These are phyloP conservation scores for Venustampulla echinocandica DNA, from an alignment of 495 filamentous ascomycete genomes.

Conservation along the genomic window DNA sequence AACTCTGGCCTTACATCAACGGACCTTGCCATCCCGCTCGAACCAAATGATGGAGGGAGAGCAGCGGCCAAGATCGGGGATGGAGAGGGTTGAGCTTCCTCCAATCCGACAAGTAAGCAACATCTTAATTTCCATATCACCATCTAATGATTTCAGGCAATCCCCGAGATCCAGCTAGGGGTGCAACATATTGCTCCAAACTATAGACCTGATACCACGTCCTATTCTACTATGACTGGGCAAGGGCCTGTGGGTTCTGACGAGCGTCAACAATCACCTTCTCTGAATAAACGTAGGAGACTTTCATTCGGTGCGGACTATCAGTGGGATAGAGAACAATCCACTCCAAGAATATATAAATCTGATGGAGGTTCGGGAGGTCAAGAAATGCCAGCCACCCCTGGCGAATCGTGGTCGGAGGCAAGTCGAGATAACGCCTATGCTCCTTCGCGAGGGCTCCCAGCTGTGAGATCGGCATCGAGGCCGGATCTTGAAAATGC, in stretches of 20 bases:
- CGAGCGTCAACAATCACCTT: slow-evolving; percentile 31
- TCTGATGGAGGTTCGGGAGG: slow-evolving; percentile 20
- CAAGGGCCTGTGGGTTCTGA: slow-evolving; percentile 21
- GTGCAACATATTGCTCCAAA: slow-evolving; percentile 11
- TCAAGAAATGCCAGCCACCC: slow-evolving; percentile 19
- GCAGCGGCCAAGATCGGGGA: slow-evolving; percentile 15
- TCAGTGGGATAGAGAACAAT: slow-evolving; percentile 23
- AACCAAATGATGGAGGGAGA: slow-evolving; percentile 5
- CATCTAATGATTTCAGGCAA: slow-evolving; percentile 34
- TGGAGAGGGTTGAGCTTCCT: slow-evolving; percentile 31
- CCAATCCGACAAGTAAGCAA: slow-evolving; percentile 34
- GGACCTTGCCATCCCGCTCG: slow-evolving; percentile 5
- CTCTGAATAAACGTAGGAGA: slow-evolving; percentile 29
- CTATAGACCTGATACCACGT: slow-evolving; percentile 18
- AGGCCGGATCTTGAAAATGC: slow-evolving; percentile 17
- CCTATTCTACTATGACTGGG: slow-evolving; percentile 20
- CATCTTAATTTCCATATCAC: neutral
- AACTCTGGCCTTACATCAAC: slow-evolving; percentile 1
- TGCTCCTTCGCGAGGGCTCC: slow-evolving; percentile 14
- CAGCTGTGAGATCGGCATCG: slow-evolving; percentile 20
- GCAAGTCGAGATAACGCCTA: slow-evolving; percentile 25
- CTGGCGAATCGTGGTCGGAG: slow-evolving; percentile 24
- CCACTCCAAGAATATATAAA: slow-evolving; percentile 29
- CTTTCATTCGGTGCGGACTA: slow-evolving; percentile 24
- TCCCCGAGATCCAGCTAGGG: slow-evolving; percentile 28